Conservation (phyloP, 352 stramenopile genomes). For the Phytophthora fragariae region DNA sequence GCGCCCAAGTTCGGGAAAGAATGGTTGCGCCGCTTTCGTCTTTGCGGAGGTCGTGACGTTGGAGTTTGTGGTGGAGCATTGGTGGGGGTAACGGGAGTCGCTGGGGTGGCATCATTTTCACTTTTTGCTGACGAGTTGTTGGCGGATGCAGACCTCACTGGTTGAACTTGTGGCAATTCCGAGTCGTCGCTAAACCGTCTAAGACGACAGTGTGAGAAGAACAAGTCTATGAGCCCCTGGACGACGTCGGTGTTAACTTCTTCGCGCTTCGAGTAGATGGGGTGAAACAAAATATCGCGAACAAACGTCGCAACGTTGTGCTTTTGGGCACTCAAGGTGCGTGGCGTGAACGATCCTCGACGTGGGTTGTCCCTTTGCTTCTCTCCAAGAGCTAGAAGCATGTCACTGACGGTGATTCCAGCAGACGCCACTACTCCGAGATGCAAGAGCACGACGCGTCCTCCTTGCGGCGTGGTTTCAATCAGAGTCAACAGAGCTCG, state of each 20-base stretch:
- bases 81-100: conserved; percentile 2
- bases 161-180: conserved; percentile 36
- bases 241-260: conserved; percentile 52
- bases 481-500: conserved; percentile 59
- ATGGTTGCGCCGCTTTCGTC: conserved; percentile 63
- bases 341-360: conserved; percentile 29
- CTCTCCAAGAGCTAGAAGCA: conserved; percentile 65
- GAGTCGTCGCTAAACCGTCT: conserved; percentile 73
- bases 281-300: conserved; percentile 80
- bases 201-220: conserved; percentile 76
- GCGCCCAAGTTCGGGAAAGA: conserved; percentile 72
- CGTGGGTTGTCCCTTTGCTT: conserved; percentile 54
- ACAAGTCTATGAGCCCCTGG: conserved; percentile 66
- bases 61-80: conserved; percentile 5
- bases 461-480: conserved; percentile 55
- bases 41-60: conserved; percentile 12
- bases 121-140: conserved; percentile 20
- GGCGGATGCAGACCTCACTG: not conserved
- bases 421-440: conserved; percentile 53
- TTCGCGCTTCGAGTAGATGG: conserved; percentile 64
- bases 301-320: conserved; percentile 69
- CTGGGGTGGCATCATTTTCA: conserved; percentile 36
- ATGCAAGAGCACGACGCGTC: conserved; percentile 69
- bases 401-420: conserved; percentile 60
- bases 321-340: conserved; percentile 47